A percentile compares a stretch with the other conserved stretches of the same genome.
Evolutionary conservation across 169 alveolate genomes (phyloP).

Genomic region (Cryptosporidium viatorum): DNA sequence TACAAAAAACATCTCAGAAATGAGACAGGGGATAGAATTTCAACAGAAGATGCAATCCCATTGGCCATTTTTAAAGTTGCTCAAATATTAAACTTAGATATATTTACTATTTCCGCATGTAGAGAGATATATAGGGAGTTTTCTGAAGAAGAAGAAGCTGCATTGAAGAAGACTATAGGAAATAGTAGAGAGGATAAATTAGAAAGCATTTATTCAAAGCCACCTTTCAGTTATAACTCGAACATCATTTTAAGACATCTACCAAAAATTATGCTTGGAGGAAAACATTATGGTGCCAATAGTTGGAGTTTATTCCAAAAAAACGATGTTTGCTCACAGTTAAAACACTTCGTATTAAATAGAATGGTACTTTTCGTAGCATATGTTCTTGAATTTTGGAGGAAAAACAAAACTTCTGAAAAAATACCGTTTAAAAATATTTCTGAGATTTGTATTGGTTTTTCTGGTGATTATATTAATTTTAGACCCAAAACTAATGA

Average conservation of each 20-base stretch:
- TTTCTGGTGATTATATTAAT: neutral
- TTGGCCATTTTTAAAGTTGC: slow-evolving; percentile 35
- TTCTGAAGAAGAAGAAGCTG: slow-evolving; percentile 37
- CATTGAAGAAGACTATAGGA: slow-evolving; percentile 35
- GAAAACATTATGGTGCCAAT: neutral
- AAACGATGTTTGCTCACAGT: slow-evolving; percentile 11
- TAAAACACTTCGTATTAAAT: slow-evolving; percentile 22
- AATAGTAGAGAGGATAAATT: neutral
- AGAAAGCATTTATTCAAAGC: slow-evolving; percentile 28
- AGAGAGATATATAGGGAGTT: slow-evolving; percentile 59
- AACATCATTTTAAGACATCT: slow-evolving; percentile 4
- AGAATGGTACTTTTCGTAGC: slow-evolving; percentile 60
- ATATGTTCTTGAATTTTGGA: slow-evolving; percentile 53
- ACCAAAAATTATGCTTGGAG: slow-evolving; percentile 28
- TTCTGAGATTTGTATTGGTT: slow-evolving; percentile 29
- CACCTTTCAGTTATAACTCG: slow-evolving; percentile 49
- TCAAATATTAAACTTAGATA: slow-evolving; percentile 26
- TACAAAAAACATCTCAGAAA: slow-evolving; percentile 7
- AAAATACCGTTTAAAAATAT: slow-evolving; percentile 40
- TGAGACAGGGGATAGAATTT: neutral
- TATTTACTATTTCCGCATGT: slow-evolving; percentile 43
- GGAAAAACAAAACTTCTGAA: slow-evolving; percentile 7
- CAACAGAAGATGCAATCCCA: slow-evolving; percentile 34
- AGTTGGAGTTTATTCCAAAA: slow-evolving; percentile 25
- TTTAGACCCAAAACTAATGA: neutral